Base-by-base conservation (phyloP, 2,329 filamentous ascomycete species). In the Aspergillus floridensis region DNA sequence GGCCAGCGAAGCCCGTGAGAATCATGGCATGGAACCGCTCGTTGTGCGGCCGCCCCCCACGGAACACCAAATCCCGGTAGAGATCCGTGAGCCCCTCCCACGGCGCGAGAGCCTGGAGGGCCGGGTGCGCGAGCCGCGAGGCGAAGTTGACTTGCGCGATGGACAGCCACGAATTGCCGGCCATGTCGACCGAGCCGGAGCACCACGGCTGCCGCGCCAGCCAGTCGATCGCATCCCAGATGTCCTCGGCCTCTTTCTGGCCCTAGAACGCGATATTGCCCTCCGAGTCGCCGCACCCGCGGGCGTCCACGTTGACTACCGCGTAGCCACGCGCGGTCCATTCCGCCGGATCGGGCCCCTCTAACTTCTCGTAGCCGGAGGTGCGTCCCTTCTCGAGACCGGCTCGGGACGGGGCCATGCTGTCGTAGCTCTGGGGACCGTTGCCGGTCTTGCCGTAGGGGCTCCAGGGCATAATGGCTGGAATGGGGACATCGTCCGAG, bases 321-420 rank as follows among this genome's bases (percentile, higher is more conserved):
- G 71, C 71, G 54, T 72, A 74, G 1, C 70, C 70, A 38, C 67
- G 55, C 6, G 58, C 38, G 19, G 63, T 65, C 66, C 70, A 74
- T 35, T 73, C 71, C 4, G 70, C 70, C 0, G 71, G 71, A 48
- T 74, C 68, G 0, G 65, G 64, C 3, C 63, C 66, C 56, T 70
- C 70, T 31, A 69, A 71, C 31, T 63, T 67, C 47, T 66, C 63
- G 59, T 29, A 61, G 49, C 3, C 64, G 58, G 2, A 66, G 48
- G 11, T 59, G 53, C 49, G 53, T 5, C 24, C 46, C 11, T 54
- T 54, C 38, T 46, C 41, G 6, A 54, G 52, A 6, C 52, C 52
- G 22, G 19, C 52, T 2, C 35, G 52, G n/a, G 47, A 65, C 16
- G 64, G 59, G 3, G 56, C 61, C 60, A 66, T 65, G 4, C 54